A percentile compares a stretch with the other conserved stretches of the same genome.
Evolutionary conservation across 495 filamentous ascomycete species (phyloP).

Genomic region (Neurospora sp.): DNA sequence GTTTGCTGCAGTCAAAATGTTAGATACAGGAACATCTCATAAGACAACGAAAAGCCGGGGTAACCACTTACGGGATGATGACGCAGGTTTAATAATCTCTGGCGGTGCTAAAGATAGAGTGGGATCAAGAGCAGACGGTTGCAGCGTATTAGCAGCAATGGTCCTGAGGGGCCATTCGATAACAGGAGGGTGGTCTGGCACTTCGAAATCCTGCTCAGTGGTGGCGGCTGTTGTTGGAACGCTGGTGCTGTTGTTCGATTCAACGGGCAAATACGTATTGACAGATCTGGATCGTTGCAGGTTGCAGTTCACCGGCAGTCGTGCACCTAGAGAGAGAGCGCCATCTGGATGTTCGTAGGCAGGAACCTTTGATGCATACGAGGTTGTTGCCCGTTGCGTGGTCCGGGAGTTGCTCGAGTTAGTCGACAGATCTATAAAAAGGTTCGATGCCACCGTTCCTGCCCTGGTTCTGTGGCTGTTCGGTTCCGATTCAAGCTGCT

Average conservation of each 20-base stretch:
- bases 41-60: background rate
- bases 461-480: background rate
- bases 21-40: background rate
- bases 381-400: background rate
- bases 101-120: background rate
- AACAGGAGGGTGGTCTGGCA: background rate
- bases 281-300: slow-evolving; percentile 11
- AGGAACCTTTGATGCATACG: background rate
- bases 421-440: background rate
- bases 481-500: background rate
- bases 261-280: slow-evolving; percentile 10
- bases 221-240: background rate
- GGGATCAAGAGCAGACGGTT: background rate
- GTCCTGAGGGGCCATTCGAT: background rate
- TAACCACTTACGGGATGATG: background rate
- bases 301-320: background rate
- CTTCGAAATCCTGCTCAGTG: background rate
- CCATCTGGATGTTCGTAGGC: background rate
- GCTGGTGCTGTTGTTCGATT: background rate
- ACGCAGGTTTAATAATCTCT: background rate
- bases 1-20: background rate
- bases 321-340: background rate
- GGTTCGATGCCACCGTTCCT: background rate
- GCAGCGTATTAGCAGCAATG: background rate
- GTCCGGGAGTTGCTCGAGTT: background rate